Evolutionary conservation across 129 eudicot species (phyloP), one percentile per base, ranked within the genome.

Genomic region (Cynara cardunculus): DNA sequence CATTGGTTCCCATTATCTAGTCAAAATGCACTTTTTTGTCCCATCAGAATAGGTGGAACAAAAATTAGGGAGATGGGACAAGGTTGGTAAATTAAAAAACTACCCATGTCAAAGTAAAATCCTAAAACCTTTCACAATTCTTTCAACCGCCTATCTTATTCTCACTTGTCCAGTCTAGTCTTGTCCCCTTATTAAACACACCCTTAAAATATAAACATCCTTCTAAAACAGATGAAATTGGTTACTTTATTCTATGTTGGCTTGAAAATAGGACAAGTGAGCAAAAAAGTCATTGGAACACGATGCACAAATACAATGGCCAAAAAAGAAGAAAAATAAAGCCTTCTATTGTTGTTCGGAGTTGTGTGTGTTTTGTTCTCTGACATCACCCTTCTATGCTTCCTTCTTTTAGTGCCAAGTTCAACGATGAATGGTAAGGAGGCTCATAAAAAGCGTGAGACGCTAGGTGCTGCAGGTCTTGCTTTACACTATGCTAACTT

Each of bases 401-500:
- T 9, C 53, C 68, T 70, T 31, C n/a, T 26, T 32, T 27, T 68
- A 79, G 85, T 25, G 69, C 81, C 89, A 86, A 93, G 74, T 73
- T 70, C 84, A 67, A 49, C 37, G 22, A 24, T 62, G 31, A 37
- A 70, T 72, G 86, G 46, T 34, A 84, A 90, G 76, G 89, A 79
- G 67, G 56, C 85, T 73, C 72, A 71, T 66, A 80, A 83, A 35
- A 85, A 86, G 77, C 83, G 87, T 24, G 94, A 92, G 71, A 89
- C 94, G 79, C 83, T 95, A 27, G 99, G 99, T 74, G 89, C 44
- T 75, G 94, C 96, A 39, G 99, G 97, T 78, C 99, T 95, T 77
- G 91, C 97, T 77, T 90, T 92, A 81, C 99, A 95, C 80, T 95
- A 95, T 79, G 97, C 99, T 30, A 91, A 95, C 79, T 76, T 90